Evolutionary conservation across 2,329 filamentous ascomycete species (phyloP), one percentile per base, ranked within the genome.

Genomic region (Neurospora crassa): DNA sequence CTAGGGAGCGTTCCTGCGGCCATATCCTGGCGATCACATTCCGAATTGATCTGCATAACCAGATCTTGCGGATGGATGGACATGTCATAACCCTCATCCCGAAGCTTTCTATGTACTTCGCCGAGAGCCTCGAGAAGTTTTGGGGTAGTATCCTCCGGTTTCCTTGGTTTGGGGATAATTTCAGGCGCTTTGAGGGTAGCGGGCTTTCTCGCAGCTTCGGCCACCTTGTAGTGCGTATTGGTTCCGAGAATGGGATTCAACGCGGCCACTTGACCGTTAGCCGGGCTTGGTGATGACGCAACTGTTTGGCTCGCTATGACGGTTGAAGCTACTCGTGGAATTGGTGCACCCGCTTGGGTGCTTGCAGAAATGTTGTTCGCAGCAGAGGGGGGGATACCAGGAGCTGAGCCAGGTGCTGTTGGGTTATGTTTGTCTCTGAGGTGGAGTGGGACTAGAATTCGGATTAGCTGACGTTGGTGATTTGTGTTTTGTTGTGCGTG

Each of bases 361-460:
- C 24, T 34, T 34, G 53, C 53, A 63, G 53, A 34, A 34, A 34
- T 34, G 53, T 63, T 16, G 16, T 34, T 63, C 24, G 53, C 18
- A 29, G 43, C 14, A 2, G 43, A 63, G n/a, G n/a, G n/a, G 24
- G 8, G n/a, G 10, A 43, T 53, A 67, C 12, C 6, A 20, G 67
- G 20, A 59, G 41, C 47, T 67, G 72, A 53, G 20, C 45, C 45
- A 12, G 45, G 34, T 67, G 47, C 67, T n/a, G 11, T 67, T 43
- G 40, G 18, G 45, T 41, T 63, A 43, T 40, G 72, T 37, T 71
- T 70, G 2, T 71, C 59, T 67, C 75, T 73, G 71, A 75, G 68
- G 53, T 74, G 72, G 29, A 71, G 68, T 18, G 75, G 73, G 24
- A 76, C 74, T 69, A 72, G 42, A 63, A 76, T 68, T 68, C 67